phyloP scores from a whole-genome alignment of 1,284 basidiomycete species.

The Leccinum subrobustum region DNA sequence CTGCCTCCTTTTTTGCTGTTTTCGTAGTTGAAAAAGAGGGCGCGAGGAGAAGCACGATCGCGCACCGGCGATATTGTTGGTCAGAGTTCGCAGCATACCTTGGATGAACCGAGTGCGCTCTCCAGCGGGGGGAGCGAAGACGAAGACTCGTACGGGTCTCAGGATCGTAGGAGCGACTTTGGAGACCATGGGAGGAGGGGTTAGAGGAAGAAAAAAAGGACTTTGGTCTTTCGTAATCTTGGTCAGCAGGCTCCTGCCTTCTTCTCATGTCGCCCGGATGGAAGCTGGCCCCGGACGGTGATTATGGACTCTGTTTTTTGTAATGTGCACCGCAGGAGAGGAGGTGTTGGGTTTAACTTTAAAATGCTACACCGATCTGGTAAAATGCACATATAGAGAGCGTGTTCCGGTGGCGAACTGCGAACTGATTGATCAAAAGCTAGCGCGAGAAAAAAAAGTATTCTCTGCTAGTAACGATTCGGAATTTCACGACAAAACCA shows the following conservation, averaged over 20 bases:
- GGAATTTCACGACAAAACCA: neutral
- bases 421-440: neutral
- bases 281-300: constrained; percentile 13
- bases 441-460: neutral
- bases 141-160: constrained; percentile 36
- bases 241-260: constrained; percentile 21
- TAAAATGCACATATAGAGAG: constrained; percentile 5
- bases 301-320: constrained; percentile 21
- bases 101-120: constrained; percentile 24
- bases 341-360: constrained; percentile 11
- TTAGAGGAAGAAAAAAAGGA: neutral
- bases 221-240: constrained; percentile 20
- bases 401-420: constrained; percentile 1
- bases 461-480: neutral
- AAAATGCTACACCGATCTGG: constrained; percentile 14
- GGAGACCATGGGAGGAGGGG: constrained; percentile 35
- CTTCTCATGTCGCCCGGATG: constrained; percentile 16
- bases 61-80: constrained; percentile 28
- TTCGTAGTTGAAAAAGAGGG: constrained; percentile 38
- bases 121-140: constrained; percentile 38
- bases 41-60: constrained; percentile 32
- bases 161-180: constrained; percentile 36
- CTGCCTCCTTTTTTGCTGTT: constrained; percentile 8
- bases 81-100: constrained; percentile 30
- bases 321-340: constrained; percentile 10